phyloP scores from a whole-genome alignment of 2,329 filamentous ascomycete genomes.

The Penicillium palitans region DNA sequence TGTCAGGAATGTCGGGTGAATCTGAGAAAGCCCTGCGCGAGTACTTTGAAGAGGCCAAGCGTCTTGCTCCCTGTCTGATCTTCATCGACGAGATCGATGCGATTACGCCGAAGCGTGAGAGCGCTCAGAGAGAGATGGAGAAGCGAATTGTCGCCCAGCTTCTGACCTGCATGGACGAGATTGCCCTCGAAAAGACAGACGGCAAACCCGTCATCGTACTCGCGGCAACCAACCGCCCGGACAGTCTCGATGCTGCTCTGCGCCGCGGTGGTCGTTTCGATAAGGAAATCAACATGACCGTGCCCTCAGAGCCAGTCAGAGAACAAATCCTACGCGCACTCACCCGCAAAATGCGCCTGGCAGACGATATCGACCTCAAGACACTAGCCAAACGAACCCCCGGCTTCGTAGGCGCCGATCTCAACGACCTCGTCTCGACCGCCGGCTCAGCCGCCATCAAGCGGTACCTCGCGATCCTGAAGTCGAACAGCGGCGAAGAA shows the following conservation, averaged over 20 bases:
- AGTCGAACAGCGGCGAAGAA: conserved; percentile 42
- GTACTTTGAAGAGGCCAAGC: conserved; percentile 83
- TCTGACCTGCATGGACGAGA: conserved; percentile 79
- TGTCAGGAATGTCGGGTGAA: conserved; percentile 85
- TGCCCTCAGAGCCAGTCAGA: conserved; percentile 76
- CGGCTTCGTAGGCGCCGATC: conserved; percentile 88
- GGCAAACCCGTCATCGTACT: conserved; percentile 83
- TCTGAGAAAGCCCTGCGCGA: conserved; percentile 84
- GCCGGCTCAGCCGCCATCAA: conserved; percentile 66
- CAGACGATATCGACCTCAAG: conserved; percentile 70
- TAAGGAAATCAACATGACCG: conserved; percentile 80
- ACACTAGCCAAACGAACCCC: conserved; percentile 79
- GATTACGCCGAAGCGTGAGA: conserved; percentile 83
- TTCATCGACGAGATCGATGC: conserved; percentile 93
- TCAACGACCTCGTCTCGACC: conserved; percentile 69
- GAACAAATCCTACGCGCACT: conserved; percentile 75
- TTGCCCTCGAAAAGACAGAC: conserved; percentile 69
- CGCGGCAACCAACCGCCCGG: conserved; percentile 85
- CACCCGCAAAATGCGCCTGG: conserved; percentile 64
- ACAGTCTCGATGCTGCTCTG: conserved; percentile 78
- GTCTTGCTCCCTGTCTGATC: conserved; percentile 80
- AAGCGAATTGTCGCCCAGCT: conserved; percentile 82
- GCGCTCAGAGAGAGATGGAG: conserved; percentile 83
- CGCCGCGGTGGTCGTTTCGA: conserved; percentile 75
- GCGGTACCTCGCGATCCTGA: conserved; percentile 57